Conservation (phyloP, 2,329 filamentous ascomycete species). For the Fusarium dlaminii region DNA sequence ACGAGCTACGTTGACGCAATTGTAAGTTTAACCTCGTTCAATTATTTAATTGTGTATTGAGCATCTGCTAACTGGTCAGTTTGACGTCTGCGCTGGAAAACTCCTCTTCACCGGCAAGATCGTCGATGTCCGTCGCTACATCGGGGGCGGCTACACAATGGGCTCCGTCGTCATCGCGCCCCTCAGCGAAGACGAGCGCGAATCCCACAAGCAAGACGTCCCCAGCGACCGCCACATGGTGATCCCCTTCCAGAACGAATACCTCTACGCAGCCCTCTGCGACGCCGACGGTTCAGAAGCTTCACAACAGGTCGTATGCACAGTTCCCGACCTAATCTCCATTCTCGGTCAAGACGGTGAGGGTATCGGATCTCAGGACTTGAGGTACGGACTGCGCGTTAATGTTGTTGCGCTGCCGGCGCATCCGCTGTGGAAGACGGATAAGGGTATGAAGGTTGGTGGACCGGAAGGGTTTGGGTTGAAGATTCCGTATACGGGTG, state of each 20-base stretch:
- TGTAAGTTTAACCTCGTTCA: constrained; percentile 12
- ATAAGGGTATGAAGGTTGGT: constrained; percentile 47
- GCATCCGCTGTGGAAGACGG: constrained; percentile 60
- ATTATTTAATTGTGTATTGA: fast-evolving
- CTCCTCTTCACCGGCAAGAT: constrained; percentile 53
- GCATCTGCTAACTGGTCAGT: constrained; percentile 3
- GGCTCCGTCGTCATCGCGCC: constrained; percentile 50
- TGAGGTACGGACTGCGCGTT: constrained; percentile 61
- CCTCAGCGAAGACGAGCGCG: constrained; percentile 44
- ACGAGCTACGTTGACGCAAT: constrained; percentile 39
- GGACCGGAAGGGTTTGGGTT: constrained; percentile 49
- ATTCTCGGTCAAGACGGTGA: constrained; percentile 56
- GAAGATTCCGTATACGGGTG: constrained; percentile 43
- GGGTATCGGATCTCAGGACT: constrained; percentile 60
- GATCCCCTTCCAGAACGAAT: constrained; percentile 56
- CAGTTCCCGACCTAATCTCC: constrained; percentile 50
- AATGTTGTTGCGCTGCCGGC: constrained; percentile 60
- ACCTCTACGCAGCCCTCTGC: constrained; percentile 49
- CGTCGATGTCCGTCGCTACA: constrained; percentile 50
- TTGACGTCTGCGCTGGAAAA: constrained; percentile 46
- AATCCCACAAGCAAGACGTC: constrained; percentile 24
- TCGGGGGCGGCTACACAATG: constrained; percentile 54
- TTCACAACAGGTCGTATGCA: constrained; percentile 47
- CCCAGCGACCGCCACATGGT: constrained; percentile 45
- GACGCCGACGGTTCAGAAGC: constrained; percentile 45